These are phyloP conservation scores for Trichopus zeylanicus DNA, from an alignment of 116 monocot genomes.

Conservation along the genomic window DNA sequence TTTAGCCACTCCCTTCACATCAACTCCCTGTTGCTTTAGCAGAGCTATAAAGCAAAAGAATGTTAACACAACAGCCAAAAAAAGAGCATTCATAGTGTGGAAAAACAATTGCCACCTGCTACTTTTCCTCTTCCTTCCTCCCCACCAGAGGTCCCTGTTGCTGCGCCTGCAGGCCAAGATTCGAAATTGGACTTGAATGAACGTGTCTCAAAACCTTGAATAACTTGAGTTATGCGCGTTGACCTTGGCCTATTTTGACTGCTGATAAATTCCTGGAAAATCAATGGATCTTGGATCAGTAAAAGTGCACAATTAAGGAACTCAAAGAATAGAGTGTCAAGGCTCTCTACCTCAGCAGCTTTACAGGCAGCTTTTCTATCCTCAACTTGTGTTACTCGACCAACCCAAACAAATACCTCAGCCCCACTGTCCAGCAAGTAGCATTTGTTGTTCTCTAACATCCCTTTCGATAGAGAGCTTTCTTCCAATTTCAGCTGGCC, in stretches of 20 bases:
- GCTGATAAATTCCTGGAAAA: conserved; percentile 52
- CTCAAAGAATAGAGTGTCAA: background rate
- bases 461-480: conserved; percentile 53
- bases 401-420: conserved; percentile 95
- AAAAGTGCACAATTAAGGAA: background rate
- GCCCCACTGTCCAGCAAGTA: conserved; percentile 91
- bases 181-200: conserved; percentile 94
- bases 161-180: conserved; percentile 59
- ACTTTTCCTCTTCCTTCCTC: conserved; percentile 98
- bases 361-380: conserved; percentile 82
- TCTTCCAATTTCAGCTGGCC: conserved; percentile 69
- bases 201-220: conserved; percentile 88
- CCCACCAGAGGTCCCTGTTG: conserved; percentile 30
- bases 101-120: conserved; percentile 47
- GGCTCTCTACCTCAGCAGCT: conserved; percentile 73
- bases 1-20: conserved; percentile 73
- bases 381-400: conserved; percentile 83
- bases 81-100: background rate
- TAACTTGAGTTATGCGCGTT: conserved; percentile 71
- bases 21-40: conserved; percentile 92
- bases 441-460: conserved; percentile 86
- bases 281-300: background rate
- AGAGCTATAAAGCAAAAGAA: conserved; percentile 46
- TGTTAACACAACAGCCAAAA: background rate
- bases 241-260: conserved; percentile 66